Percentiles rank a stretch among this genome's conserved stretches.
Evolutionary conservation across 2,329 filamentous ascomycete genomes (phyloP).

Genomic region (Ophiostoma sp.): DNA sequence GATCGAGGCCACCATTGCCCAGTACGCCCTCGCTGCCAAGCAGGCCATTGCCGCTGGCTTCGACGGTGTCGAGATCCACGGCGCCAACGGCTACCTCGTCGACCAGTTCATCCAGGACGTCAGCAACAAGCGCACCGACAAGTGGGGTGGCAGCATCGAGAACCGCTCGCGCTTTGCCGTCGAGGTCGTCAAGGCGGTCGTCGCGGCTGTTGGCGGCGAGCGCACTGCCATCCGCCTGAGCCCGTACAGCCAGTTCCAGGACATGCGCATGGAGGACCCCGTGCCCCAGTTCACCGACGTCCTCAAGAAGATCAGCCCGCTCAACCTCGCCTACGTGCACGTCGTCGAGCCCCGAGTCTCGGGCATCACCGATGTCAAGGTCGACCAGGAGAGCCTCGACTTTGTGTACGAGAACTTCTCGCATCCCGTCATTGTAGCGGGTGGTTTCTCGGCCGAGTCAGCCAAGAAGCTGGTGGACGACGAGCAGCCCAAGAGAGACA

Average conservation of each 20-base stretch:
- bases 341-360: conserved; percentile 41
- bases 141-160: conserved; percentile 51
- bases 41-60: conserved; percentile 60
- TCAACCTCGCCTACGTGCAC: conserved; percentile 53
- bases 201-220: conserved; percentile 47
- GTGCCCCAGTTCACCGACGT: conserved; percentile 53
- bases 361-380: conserved; percentile 11
- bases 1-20: conserved; percentile 57
- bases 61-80: conserved; percentile 68
- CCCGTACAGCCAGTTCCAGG: conserved; percentile 53
- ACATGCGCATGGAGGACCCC: conserved; percentile 54
- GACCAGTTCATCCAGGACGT: conserved; percentile 56
- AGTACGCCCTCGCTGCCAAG: conserved; percentile 51
- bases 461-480: conserved; percentile 12
- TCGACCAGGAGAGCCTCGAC: background rate
- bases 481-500: background rate
- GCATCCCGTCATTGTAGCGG: background rate
- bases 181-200: conserved; percentile 48
- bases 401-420: background rate
- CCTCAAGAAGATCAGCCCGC: conserved; percentile 33
- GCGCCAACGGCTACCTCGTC: conserved; percentile 72
- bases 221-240: conserved; percentile 48
- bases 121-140: conserved; percentile 50
- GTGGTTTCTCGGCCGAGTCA: conserved; percentile 2
- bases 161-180: conserved; percentile 49